Conservation (phyloP, 2,329 filamentous ascomycete species). For the Penicillium griseofulvum region DNA sequence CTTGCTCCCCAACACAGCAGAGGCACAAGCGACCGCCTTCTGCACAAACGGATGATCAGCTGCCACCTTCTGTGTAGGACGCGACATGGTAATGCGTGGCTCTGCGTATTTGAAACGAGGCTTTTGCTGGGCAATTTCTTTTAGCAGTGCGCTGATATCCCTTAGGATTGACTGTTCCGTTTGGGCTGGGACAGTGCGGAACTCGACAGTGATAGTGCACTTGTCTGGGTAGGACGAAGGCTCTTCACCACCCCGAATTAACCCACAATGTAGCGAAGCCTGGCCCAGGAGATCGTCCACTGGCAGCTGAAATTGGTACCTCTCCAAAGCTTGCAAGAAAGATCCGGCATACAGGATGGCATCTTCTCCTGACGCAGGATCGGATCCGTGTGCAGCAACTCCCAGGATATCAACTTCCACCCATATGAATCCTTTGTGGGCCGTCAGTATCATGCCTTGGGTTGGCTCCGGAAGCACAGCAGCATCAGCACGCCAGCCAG, state of each 20-base stretch:
- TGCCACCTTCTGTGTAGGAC: slow-evolving; percentile 45
- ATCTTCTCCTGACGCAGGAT: slow-evolving; percentile 48
- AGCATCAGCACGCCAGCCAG: slow-evolving; percentile 55
- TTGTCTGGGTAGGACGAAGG: slow-evolving; percentile 51
- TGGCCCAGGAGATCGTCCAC: slow-evolving; percentile 37
- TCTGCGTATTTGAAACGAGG: slow-evolving; percentile 42
- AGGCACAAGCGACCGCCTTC: slow-evolving; percentile 30
- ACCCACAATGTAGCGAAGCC: slow-evolving; percentile 48
- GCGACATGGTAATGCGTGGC: slow-evolving; percentile 42
- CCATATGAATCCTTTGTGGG: slow-evolving; percentile 53
- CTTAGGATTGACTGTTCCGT: slow-evolving; percentile 36
- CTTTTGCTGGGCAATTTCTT: slow-evolving; percentile 31
- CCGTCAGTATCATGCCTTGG: slow-evolving; percentile 41
- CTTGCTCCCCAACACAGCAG: slow-evolving; percentile 25
- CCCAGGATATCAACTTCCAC: slow-evolving; percentile 35
- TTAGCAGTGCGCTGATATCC: slow-evolving; percentile 42
- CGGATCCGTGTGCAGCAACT: slow-evolving; percentile 37
- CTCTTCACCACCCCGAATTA: slow-evolving; percentile 54
- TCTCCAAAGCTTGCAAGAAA: slow-evolving; percentile 48
- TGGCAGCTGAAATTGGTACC: slow-evolving; percentile 40
- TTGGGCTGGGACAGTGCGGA: slow-evolving; percentile 50
- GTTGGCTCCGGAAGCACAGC: slow-evolving; percentile 54
- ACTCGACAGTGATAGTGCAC: slow-evolving; percentile 52
- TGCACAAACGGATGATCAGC: slow-evolving; percentile 44
- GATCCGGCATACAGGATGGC: slow-evolving; percentile 51